Conservation (phyloP, 768 basidiomycete species). For the Lactarius deliciosus region DNA sequence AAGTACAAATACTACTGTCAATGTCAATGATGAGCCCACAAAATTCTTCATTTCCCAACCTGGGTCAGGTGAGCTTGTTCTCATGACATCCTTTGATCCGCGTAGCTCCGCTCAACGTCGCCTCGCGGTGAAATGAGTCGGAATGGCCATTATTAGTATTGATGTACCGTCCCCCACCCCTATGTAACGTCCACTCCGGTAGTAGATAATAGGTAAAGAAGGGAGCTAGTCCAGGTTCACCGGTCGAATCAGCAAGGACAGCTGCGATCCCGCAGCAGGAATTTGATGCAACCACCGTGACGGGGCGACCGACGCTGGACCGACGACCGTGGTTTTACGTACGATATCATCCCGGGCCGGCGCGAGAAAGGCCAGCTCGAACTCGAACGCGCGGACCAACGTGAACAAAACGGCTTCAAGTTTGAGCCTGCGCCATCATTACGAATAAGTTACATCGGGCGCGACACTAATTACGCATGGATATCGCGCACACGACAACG, state of each 20-base stretch:
- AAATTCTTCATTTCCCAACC: too few relatives aligned
- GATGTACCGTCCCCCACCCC: neutral
- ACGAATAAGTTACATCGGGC: neutral
- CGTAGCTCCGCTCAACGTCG: too few relatives aligned
- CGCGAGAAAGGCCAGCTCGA: slow-evolving; percentile 22
- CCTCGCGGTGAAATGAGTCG: too few relatives aligned
- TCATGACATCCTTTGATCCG: too few relatives aligned
- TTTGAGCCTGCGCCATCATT: slow-evolving; percentile 15
- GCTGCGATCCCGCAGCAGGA: slow-evolving; percentile 22
- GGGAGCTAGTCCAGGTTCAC: slow-evolving; percentile 10
- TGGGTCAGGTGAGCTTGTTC: too few relatives aligned
- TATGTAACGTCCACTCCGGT: neutral
- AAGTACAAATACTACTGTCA: too few relatives aligned
- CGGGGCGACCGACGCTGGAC: slow-evolving; percentile 26
- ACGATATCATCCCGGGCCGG: slow-evolving; percentile 18
- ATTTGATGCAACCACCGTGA: slow-evolving; percentile 10
- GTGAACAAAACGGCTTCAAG: slow-evolving; percentile 33
- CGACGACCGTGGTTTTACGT: slow-evolving; percentile 18
- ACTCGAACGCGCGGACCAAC: slow-evolving; percentile 31
- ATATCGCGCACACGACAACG: slow-evolving; percentile 27
- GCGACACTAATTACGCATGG: neutral
- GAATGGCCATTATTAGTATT: too few relatives aligned
- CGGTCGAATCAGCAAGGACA: slow-evolving; percentile 24
- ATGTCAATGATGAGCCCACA: too few relatives aligned
- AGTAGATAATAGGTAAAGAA: neutral